Conservation (phyloP, 2,329 filamentous ascomycete genomes). For the Emmonsiellopsis sp. region DNA sequence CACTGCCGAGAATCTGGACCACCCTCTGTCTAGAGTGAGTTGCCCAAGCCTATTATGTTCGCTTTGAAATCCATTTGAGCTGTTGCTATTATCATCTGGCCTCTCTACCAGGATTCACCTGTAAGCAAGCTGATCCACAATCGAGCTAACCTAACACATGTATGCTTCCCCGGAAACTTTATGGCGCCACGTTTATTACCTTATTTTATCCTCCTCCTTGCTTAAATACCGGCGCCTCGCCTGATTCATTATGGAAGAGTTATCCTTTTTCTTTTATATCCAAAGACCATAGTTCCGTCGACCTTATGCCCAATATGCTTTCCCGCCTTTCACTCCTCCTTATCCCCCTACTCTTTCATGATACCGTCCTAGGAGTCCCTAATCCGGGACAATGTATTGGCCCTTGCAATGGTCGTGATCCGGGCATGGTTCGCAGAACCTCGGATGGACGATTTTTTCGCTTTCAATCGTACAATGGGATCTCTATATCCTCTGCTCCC, state of each 20-base stretch:
- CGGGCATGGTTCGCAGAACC: background rate
- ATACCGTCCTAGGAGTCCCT: background rate
- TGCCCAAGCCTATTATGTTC: background rate
- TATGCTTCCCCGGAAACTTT: background rate
- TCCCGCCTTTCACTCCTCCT: background rate
- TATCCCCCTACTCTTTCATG: background rate
- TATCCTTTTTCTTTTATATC: background rate
- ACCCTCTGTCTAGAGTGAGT: background rate
- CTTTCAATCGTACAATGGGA: conserved; percentile 2
- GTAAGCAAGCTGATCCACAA: background rate
- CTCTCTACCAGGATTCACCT: background rate
- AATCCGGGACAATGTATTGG: background rate
- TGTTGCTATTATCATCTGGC: background rate
- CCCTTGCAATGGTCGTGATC: conserved; percentile 1
- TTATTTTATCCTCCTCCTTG: background rate
- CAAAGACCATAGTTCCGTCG: background rate
- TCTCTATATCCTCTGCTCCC: conserved; percentile 2
- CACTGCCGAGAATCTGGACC: background rate
- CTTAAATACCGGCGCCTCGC: background rate
- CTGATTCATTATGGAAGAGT: background rate
- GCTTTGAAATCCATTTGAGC: background rate
- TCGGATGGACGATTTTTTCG: conserved; percentile 1
- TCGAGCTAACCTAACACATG: background rate
- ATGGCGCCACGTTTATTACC: background rate
- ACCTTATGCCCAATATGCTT: background rate